phyloP scores from a whole-genome alignment of 2,329 filamentous ascomycete species.

The Alternaria alternata region DNA sequence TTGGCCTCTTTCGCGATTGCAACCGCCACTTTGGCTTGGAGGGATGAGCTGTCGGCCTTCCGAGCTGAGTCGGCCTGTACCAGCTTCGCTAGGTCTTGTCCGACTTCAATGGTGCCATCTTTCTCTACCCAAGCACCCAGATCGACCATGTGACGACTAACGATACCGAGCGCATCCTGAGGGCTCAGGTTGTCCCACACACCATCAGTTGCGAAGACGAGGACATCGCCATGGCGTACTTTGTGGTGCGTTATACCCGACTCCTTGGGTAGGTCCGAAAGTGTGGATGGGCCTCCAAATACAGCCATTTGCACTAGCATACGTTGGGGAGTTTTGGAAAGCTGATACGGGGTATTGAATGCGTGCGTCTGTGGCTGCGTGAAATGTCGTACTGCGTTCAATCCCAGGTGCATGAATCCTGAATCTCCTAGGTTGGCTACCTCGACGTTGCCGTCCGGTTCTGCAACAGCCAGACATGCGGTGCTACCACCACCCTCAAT shows the following conservation, averaged over 20 bases:
- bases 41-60: constrained; percentile 58
- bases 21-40: constrained; percentile 81
- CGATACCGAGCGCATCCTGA: constrained; percentile 83
- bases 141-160: constrained; percentile 77
- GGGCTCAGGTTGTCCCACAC: constrained; percentile 96
- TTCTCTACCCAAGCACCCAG: constrained; percentile 77
- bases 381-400: constrained; percentile 83
- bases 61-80: constrained; percentile 59
- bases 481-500: constrained; percentile 90
- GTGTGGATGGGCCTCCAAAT: constrained; percentile 74
- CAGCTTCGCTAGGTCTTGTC: constrained; percentile 65
- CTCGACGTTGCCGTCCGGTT: constrained; percentile 77
- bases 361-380: constrained; percentile 91
- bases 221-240: constrained; percentile 87
- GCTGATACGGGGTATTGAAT: constrained; percentile 97
- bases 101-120: constrained; percentile 58
- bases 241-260: constrained; percentile 79
- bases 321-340: constrained; percentile 83
- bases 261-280: constrained; percentile 84
- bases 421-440: constrained; percentile 96
- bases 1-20: constrained; percentile 86
- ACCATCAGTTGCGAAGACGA: constrained; percentile 94
- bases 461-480: constrained; percentile 83
- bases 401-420: constrained; percentile 85
- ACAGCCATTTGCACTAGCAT: constrained; percentile 81